Conservation (phyloP, 345 rosid species). For the Bretschneidera sinensis region DNA sequence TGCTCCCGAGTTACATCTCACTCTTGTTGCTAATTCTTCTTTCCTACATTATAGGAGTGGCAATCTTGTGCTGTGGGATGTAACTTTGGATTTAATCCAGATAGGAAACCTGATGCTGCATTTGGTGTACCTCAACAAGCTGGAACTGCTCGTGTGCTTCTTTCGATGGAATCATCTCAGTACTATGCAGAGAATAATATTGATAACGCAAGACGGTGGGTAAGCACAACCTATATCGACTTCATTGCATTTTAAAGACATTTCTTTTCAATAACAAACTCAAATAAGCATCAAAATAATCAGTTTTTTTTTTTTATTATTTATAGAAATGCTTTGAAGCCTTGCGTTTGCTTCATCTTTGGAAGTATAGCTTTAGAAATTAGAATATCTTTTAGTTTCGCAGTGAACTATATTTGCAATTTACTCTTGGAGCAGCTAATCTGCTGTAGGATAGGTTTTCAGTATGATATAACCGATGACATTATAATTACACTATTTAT, state of each 20-base stretch:
- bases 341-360: too few relatives aligned
- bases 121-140: slow-evolving; percentile 41
- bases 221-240: slow-evolving; percentile 72
- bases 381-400: too few relatives aligned
- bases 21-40: not conserved
- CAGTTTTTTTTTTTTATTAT: too few relatives aligned
- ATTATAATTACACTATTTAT: too few relatives aligned
- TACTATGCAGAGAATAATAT: slow-evolving; percentile 74
- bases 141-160: slow-evolving; percentile 48
- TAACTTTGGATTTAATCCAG: slow-evolving; percentile 42
- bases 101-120: slow-evolving; percentile 57
- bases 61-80: slow-evolving; percentile 64
- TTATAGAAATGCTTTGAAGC: too few relatives aligned
- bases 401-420: too few relatives aligned
- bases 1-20: not conserved
- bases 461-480: too few relatives aligned
- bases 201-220: slow-evolving; percentile 92
- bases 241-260: slow-evolving; percentile 6
- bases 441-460: too few relatives aligned
- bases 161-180: slow-evolving; percentile 91
- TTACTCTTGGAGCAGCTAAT: too few relatives aligned
- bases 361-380: too few relatives aligned
- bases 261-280: too few relatives aligned
- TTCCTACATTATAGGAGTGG: slow-evolving; percentile 46
- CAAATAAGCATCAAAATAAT: too few relatives aligned